Base-by-base conservation (phyloP, 2,329 filamentous ascomycete species). In the Alternaria panax region DNA sequence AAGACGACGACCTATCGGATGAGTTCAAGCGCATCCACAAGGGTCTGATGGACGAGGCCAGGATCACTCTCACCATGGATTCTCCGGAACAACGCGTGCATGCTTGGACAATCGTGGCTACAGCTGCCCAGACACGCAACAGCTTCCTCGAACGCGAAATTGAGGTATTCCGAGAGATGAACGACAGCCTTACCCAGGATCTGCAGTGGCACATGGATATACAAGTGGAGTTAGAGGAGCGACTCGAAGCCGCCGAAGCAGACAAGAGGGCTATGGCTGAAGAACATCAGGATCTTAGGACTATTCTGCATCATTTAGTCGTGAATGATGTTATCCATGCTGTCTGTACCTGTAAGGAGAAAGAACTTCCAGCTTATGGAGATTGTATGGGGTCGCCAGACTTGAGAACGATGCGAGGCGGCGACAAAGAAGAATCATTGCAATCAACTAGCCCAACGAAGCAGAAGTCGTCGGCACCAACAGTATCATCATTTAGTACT, bases 111-210 rank as follows among this genome's bases (percentile, higher is more conserved):
- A 47, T 28, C 5, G 9, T 57, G 4, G 52, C 55, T 12, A 40
- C 36, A 16, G 22, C 38, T 7, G 27, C 57, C 16, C 52, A 60
- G 22, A 20, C n/a, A n/a, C 50, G 55, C 18, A 64, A 62, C 18
- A n/a, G 5, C 8, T 52, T 34, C 41, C 55, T 64, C 8, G 62
- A 63, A n/a, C 42, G 47, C 3, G 51, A 60, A 45, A 24, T 63
- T 7, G 48, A 57, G 12, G 43, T 28, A 2, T 54, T 38, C 24
- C 50, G 42, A 2, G 55, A 65, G 20, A 54, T 58, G 36, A 30
- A 56, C 9, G 14, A 47, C 5, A 64, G 59, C 22, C 32, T 55
- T 2, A 40, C 46, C 0, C 36, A 62, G 16, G 55, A 60, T 34
- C 28, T 63, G n/a, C n/a, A 27, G 2, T 63, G 62, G 62, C 48